phyloP scores from a whole-genome alignment of 208 protist species.

The Porcisia hertigi region DNA sequence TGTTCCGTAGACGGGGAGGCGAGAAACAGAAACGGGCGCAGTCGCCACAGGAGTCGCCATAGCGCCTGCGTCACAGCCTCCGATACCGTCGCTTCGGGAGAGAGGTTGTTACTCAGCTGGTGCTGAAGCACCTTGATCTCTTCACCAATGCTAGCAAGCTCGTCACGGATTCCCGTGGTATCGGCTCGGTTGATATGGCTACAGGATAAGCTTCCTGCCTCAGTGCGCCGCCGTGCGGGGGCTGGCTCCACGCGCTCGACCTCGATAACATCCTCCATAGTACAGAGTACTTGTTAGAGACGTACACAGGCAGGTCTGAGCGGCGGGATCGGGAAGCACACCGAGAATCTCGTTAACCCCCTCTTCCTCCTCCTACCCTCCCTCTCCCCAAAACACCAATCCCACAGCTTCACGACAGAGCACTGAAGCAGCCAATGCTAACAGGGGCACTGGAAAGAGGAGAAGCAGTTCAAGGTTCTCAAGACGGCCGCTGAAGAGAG shows the following conservation, averaged over 20 bases:
- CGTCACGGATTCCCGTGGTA: constrained; percentile 7
- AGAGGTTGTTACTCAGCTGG: constrained; percentile 19
- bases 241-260: constrained; percentile 3
- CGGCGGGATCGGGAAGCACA: not conserved
- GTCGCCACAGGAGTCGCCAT: constrained; percentile 58
- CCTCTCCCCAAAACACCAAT: no score
- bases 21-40: constrained; percentile 62
- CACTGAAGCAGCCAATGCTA: not conserved
- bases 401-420: not conserved
- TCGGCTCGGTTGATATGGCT: not conserved
- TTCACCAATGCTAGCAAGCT: constrained; percentile 28
- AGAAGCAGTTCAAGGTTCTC: not conserved
- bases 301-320: not conserved
- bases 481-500: not conserved
- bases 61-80: constrained; percentile 21
- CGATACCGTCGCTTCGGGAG: not conserved
- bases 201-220: not conserved
- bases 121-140: constrained; percentile 25
- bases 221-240: constrained; percentile 16
- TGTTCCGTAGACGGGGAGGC: constrained; percentile 10
- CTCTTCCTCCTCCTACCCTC: not conserved
- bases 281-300: not conserved
- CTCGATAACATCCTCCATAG: not conserved
- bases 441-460: not conserved
- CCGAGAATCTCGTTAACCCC: not conserved